A percentile compares a stretch with the other conserved stretches of the same genome.
Evolutionary conservation across 768 basidiomycete genomes (phyloP).

Genomic region (Lentinula lateritia): DNA sequence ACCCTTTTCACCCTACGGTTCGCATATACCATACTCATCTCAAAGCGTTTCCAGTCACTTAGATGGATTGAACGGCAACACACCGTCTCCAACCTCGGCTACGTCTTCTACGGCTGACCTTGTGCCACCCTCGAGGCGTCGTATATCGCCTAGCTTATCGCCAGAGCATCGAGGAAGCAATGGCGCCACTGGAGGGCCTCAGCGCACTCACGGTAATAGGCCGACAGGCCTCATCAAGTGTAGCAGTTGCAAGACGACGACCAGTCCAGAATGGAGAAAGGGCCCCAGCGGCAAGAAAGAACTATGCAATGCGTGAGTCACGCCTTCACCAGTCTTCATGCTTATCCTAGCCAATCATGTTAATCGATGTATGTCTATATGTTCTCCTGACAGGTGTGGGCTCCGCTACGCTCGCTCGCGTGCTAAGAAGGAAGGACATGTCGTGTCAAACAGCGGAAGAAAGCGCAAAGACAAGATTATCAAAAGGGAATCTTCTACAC

Average conservation of each 20-base stretch:
- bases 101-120: slow-evolving; percentile 29
- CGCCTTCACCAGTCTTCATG: background rate
- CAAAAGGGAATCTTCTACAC: slow-evolving; percentile 4
- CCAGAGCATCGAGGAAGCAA: background rate
- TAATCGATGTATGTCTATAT: slow-evolving; percentile 2
- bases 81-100: slow-evolving; percentile 14
- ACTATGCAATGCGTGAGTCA: slow-evolving; percentile 83
- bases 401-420: slow-evolving; percentile 82
- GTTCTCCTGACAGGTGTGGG: slow-evolving; percentile 53
- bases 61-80: background rate
- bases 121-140: slow-evolving; percentile 53
- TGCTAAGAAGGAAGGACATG: slow-evolving; percentile 80
- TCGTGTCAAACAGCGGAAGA: slow-evolving; percentile 43
- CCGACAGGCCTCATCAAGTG: slow-evolving; percentile 71
- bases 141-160: slow-evolving; percentile 22
- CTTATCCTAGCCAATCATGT: slow-evolving; percentile 9
- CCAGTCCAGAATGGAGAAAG: slow-evolving; percentile 89
- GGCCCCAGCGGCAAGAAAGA: slow-evolving; percentile 89
- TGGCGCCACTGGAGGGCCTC: slow-evolving; percentile 12
- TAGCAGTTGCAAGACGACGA: slow-evolving; percentile 74
- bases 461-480: slow-evolving; percentile 53
- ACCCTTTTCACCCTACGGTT: slow-evolving; percentile 2
- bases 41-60: background rate
- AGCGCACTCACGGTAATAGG: slow-evolving; percentile 53
- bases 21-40: slow-evolving; percentile 3